Base-by-base conservation (phyloP, 2,329 filamentous ascomycete genomes). In the Cladosporium sp. region DNA sequence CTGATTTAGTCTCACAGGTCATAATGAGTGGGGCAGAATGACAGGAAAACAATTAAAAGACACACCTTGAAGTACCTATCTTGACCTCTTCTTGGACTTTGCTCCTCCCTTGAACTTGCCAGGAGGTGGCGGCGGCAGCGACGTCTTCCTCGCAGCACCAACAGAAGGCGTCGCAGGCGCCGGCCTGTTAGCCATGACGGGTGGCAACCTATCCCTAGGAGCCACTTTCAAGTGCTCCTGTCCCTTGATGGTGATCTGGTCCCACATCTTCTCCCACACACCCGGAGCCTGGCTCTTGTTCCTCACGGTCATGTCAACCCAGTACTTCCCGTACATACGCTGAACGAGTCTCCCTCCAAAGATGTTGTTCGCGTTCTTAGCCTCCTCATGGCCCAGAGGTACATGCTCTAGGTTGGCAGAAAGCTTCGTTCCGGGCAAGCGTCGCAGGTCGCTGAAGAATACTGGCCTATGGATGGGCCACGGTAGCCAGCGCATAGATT, bases 401-500 rank as follows among this genome's bases (percentile, higher is more conserved):
- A 75, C 55, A 46, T 74, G 69, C 65, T 76, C 74, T 31, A 77
- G 53, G 64, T 77, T 77, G 16, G 70, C 68, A 3, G 67, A 67
- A 2, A 53, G 62, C 28, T 66, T 60, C 10, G 46, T 65, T 14
- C 67, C 66, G 6, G 66, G 67, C 40, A 76, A 58, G 11, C 71
- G 66, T 29, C 73, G 70, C 31, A 78, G 53, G 28, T 74, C 69
- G n/a, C 50, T 60, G 14, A 76, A 68, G 12, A 61, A 59, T 10
- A 76, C 64, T 1, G 67, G 64, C 49, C 65, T 68, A 8, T 75
- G 75, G 35, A 71, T 71, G 31, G 77, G 77, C 70, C 75, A 78
- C 1, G 80, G 79, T n/a, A 76, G 63, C 57, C 77, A 75, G 26
- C 78, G 76, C 70, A 82, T 77, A 3, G 76, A 80, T 5, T 78